These are phyloP conservation scores for Conticribra weissflogii DNA, from an alignment of 108 stramenopile genomes.

Conservation along the genomic window DNA sequence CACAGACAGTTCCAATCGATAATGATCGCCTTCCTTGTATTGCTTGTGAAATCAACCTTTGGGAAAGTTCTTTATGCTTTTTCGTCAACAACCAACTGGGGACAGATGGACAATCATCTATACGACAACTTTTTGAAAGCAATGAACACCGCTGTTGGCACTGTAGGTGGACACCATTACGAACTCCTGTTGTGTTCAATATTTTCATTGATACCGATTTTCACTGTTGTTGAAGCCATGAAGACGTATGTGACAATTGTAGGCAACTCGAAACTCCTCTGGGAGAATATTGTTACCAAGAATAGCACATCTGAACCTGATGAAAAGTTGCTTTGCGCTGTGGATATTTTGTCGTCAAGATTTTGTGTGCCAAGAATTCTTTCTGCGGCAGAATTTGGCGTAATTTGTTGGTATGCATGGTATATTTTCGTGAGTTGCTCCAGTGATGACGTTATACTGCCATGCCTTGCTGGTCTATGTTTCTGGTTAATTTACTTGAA, in stretches of 20 bases:
- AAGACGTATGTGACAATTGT: slow-evolving; percentile 11
- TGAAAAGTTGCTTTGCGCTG: too few relatives aligned
- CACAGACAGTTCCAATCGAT: slow-evolving; percentile 7
- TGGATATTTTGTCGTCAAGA: not conserved
- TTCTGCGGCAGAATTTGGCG: not conserved
- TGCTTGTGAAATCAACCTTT: slow-evolving; percentile 26
- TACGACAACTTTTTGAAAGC: slow-evolving; percentile 17
- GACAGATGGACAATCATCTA: slow-evolving; percentile 6
- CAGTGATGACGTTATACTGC: slow-evolving; percentile 26
- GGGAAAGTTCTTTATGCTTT: slow-evolving; percentile 30
- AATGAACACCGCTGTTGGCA: slow-evolving; percentile 2
- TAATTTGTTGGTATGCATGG: slow-evolving; percentile 35
- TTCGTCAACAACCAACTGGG: slow-evolving; percentile 14
- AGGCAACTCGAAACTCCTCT: slow-evolving; percentile 2
- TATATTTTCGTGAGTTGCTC: slow-evolving; percentile 23
- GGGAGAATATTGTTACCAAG: slow-evolving; percentile 6
- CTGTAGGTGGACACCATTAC: slow-evolving; percentile 8
- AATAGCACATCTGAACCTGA: too few relatives aligned
- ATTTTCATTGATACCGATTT: slow-evolving; percentile 7
- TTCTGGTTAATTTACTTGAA: slow-evolving; percentile 15
- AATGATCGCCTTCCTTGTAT: slow-evolving; percentile 15
- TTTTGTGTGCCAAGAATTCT: slow-evolving; percentile 8
- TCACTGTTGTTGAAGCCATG: slow-evolving; percentile 19
- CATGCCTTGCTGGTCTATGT: slow-evolving; percentile 8
- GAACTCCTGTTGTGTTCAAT: slow-evolving; percentile 5